These are phyloP conservation scores for Striga hermonthica DNA, from an alignment of 305 asterid species.

Conservation along the genomic window DNA sequence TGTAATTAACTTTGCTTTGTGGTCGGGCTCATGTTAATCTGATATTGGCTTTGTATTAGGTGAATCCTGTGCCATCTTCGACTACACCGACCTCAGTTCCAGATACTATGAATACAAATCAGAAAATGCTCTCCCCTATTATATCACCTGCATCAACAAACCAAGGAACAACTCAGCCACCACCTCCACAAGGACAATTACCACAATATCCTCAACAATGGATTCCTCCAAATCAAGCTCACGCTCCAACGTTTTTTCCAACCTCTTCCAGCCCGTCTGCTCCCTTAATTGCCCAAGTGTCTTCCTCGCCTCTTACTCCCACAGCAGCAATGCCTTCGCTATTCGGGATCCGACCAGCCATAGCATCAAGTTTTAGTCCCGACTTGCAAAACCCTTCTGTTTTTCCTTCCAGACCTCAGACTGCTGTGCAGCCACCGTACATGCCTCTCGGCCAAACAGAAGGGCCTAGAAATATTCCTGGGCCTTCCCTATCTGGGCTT, in stretches of 20 bases:
- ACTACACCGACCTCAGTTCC: slow-evolving; percentile 40
- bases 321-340: slow-evolving; percentile 39
- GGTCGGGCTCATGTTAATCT: slow-evolving; percentile 15
- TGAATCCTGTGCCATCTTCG: slow-evolving; percentile 50
- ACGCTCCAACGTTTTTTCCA: slow-evolving; percentile 38
- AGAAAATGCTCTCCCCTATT: slow-evolving; percentile 36
- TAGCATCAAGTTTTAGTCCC: slow-evolving; percentile 47
- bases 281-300: slow-evolving; percentile 37
- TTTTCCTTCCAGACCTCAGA: slow-evolving; percentile 40
- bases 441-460: slow-evolving; percentile 41
- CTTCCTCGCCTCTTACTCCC: slow-evolving; percentile 42
- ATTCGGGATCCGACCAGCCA: slow-evolving; percentile 48
- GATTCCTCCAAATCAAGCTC: slow-evolving; percentile 53
- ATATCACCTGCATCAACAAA: slow-evolving; percentile 34
- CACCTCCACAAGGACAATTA: slow-evolving; percentile 47
- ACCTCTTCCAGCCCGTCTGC: slow-evolving; percentile 36
- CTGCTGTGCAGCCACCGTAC: slow-evolving; percentile 32
- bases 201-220: slow-evolving; percentile 58
- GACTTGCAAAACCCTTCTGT: slow-evolving; percentile 48
- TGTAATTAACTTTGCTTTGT: slow-evolving; percentile 9
- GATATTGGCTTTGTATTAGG: slow-evolving; percentile 37
- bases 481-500: slow-evolving; percentile 19
- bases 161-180: slow-evolving; percentile 49
- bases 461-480: slow-evolving; percentile 44
- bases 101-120: slow-evolving; percentile 36